A percentile compares a stretch with the other conserved stretches of the same genome.
Conservation (phyloP, 164 flowering plant species). For the Piper longum region DNA sequence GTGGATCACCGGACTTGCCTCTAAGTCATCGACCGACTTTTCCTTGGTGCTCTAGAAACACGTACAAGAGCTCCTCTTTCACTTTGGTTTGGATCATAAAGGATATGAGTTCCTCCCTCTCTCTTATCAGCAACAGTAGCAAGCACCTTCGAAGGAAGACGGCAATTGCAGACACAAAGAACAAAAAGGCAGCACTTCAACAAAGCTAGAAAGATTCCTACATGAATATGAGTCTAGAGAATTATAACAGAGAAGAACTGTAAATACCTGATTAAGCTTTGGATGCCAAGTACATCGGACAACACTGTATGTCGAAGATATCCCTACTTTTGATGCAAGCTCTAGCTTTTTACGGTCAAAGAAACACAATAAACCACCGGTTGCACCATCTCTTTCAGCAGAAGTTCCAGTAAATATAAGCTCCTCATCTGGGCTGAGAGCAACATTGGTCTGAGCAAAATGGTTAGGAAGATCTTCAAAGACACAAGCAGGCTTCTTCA, state of each 20-base stretch:
- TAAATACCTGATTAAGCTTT: slow-evolving; percentile 75
- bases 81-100: slow-evolving; percentile 83
- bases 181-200: neutral
- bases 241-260: too few species aligned
- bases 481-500: slow-evolving; percentile 48
- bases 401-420: slow-evolving; percentile 92
- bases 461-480: slow-evolving; percentile 83
- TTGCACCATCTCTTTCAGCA: slow-evolving; percentile 65
- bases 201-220: neutral
- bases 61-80: slow-evolving; percentile 97
- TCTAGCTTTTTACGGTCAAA: slow-evolving; percentile 72
- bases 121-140: slow-evolving; percentile 80
- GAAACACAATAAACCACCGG: slow-evolving; percentile 79
- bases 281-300: slow-evolving; percentile 96
- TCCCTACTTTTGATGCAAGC: slow-evolving; percentile 81
- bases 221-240: too few species aligned
- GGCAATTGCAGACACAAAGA: neutral
- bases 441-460: slow-evolving; percentile 85
- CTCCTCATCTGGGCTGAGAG: slow-evolving; percentile 86
- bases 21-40: slow-evolving; percentile 84
- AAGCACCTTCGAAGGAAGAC: slow-evolving; percentile 38
- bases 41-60: slow-evolving; percentile 96
- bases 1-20: slow-evolving; percentile 15
- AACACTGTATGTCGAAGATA: slow-evolving; percentile 83
- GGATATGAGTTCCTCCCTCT: slow-evolving; percentile 85